Base-by-base conservation (phyloP, 2,329 filamentous ascomycete genomes). In the Teratosphaeria viscida region DNA sequence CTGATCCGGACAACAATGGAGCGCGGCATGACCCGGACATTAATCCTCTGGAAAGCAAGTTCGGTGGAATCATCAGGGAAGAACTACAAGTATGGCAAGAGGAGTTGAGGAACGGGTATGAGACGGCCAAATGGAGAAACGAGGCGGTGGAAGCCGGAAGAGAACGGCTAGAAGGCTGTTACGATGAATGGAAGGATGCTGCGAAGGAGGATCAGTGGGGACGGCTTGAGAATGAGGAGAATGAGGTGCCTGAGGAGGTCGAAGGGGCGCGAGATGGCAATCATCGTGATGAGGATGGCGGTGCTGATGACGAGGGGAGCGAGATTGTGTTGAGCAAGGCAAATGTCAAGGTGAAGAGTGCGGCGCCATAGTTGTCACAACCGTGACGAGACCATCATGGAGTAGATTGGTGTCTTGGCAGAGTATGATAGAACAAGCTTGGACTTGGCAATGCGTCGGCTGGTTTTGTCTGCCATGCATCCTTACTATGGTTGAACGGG, bases 181-280 rank as follows among this genome's bases (percentile, higher is more conserved):
- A 81, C 62, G 82, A 87, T 64, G 72, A 73, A 5, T 83, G 79
- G 72, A 81, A 84, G 68, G 78, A 79, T 54, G 69, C 73, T 54
- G 78, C 83, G 60, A 79, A 78, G 14, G 81, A 85, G 67, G 69
- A 76, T 59, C 82, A 80, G 64, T 85, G 82, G 81, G 82, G 82
- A 0, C 79, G 83, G 68, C 16, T 34, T 19, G 29, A 57, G 34
- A 58, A 54, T 23, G 56, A 58, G 39, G 56, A 58, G 37, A 55
- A 39, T 43, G 60, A 60, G 39, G 52, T 57, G 54, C 43, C 14
- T 14, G 58, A 60, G 34, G 26, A 16, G 5, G 35, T 39, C 16
- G 34, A 54, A 23, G 34, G 54, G 19, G 61, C 52, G 47, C 59
- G 54, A 34, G 53, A 49, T 54, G 60, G 12, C 14, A 35, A 29